Base-by-base conservation (phyloP, 1,284 basidiomycete genomes). In the Afroboletus lepidellus region DNA sequence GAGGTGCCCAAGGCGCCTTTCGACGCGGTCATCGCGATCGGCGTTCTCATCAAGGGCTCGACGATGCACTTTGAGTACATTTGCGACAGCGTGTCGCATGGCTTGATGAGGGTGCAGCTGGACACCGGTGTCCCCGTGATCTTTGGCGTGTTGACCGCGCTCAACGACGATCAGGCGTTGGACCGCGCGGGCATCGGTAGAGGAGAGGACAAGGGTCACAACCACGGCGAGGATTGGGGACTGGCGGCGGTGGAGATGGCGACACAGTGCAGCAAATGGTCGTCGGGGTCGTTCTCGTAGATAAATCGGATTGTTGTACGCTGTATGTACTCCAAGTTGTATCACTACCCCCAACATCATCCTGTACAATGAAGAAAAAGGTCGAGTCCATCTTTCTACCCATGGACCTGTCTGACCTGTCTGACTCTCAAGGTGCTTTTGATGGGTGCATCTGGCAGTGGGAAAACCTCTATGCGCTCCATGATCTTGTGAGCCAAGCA, bases 61-160 rank as follows among this genome's bases (percentile, higher is more conserved):
- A 97, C 94, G 15, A 96, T 96, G 92, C 94, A 98, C 75, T 98
- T 97, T 69, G 94, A 98, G 72, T 99, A 99, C 78, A 99, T 99
- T 71, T 92, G 85, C 68, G 94, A 98, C 62, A 83, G 86, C 51
- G 92, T 97, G 54, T 87, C 92, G 41, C 88, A 96, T 63, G 94
- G 88, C 34, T 78, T 99, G 61, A 99, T 98, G 96, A 83, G 84
- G 58, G 83, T 98, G 24, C 93, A 95, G 68, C 77, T 98, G 61
- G 95, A 99, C 71, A 87, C 89, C 2, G 92, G 92, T 20, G 83
- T 91, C n/a, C 96, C 96, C 0, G 92, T 99, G 63, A 90, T 99
- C 58, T 96, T 98, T 69, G 97, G 97, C 30, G 93, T 99, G 13
- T 76, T 99, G 62, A 99, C 96, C 15, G 92, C 87, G 37, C 80